phyloP scores from a whole-genome alignment of 164 flowering plant species.

The Nymphaea colorata region DNA sequence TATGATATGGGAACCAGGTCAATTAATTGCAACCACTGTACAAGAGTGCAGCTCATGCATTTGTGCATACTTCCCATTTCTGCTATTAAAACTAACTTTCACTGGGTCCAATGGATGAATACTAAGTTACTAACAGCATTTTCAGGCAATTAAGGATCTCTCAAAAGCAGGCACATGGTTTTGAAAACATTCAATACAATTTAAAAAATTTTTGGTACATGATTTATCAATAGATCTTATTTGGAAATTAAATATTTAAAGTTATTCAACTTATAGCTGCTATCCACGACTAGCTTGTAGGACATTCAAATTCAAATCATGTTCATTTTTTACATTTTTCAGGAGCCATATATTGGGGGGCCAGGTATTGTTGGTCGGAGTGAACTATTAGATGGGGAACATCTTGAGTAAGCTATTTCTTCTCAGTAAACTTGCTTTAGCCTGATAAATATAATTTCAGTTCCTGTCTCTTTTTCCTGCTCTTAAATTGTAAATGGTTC shows the following conservation, averaged over 20 bases:
- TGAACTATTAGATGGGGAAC: constrained; percentile 46
- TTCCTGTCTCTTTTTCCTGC: background rate
- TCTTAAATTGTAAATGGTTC: no score
- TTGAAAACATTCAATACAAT: no score
- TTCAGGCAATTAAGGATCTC: background rate
- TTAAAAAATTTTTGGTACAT: background rate
- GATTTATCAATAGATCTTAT: background rate
- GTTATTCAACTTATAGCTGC: no score
- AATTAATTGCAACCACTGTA: background rate
- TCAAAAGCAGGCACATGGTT: background rate
- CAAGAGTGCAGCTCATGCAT: no score
- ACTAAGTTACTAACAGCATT: no score
- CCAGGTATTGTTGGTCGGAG: constrained; percentile 78
- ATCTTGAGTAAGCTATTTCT: constrained; percentile 50
- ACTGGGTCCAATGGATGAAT: background rate
- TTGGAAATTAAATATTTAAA: background rate
- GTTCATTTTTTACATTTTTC: constrained; percentile 3
- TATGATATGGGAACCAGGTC: background rate
- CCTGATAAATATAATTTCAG: background rate
- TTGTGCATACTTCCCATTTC: background rate
- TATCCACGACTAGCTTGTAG: no score
- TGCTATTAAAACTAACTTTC: background rate
- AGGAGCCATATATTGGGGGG: constrained; percentile 84
- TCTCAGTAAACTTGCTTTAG: background rate
- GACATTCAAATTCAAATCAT: background rate